Base-by-base conservation (phyloP, 1,284 basidiomycete genomes). In the Phellinidium pouzarii region DNA sequence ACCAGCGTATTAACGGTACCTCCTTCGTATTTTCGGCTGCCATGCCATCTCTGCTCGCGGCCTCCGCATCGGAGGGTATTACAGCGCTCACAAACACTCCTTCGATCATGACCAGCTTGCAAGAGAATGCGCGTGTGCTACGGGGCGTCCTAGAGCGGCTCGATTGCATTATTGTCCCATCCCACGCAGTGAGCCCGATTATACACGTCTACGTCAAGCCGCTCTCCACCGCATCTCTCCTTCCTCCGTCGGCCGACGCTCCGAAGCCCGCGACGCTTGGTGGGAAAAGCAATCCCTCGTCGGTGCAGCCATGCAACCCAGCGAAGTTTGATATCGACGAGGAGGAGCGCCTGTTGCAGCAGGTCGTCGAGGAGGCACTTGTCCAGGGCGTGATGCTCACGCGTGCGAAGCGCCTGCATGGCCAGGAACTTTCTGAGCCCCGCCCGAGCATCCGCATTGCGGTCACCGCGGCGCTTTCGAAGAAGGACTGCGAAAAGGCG, bases 1-100 rank as follows among this genome's bases (percentile, higher is more conserved):
- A 99, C 66, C 94, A 96, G 81, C 94, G 94, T 44, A 98, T 98
- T 79, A 99, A 99, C 67, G 94, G 92, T 20, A 85, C 92, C 3
- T 86, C 93, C 0, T 95, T 93, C 62, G 93, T 99, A 54, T 99
- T 94, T 74, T 97, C 95, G 1, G 96, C 96, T 7, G 86, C 95
- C 1, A 83, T 96, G 70, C 96, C 96, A 0, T 83, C 93, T 1
- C 77, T 96, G 50, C 81, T 98, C 46, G 87, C 92, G 12, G 92
- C 92, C 56, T 84, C 88, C 56, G 89, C 85, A 1, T 92, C 89
- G 0, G 85, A 91, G 61, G 90, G 84, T 7, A 89, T 98, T 64
- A 79, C 80, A 59, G 79, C 90, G 59, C 75, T 97, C 54, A 78
- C 79, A 42, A 77, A 77, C 52, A 80, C 82, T 2, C 91, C 93